Evolutionary conservation across 2,329 filamentous ascomycete species (phyloP).

Genomic region (Cercospora zeae-maydis): DNA sequence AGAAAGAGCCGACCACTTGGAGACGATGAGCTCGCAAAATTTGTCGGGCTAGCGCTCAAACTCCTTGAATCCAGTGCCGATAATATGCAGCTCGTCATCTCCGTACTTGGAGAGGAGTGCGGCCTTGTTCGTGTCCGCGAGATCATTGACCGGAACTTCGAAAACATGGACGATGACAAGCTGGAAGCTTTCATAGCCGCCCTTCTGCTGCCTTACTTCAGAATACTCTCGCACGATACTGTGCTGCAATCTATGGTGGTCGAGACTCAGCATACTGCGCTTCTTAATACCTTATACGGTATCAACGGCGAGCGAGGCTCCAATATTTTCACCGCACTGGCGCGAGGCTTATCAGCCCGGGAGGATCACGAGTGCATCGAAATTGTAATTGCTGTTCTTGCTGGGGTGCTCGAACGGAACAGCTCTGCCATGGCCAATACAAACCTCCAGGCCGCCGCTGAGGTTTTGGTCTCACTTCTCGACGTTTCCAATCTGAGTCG

Average conservation of each 20-base stretch:
- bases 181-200: not conserved
- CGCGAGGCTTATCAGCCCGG: not conserved
- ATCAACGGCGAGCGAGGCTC: slow-evolving; percentile 6
- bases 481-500: not conserved
- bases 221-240: slow-evolving; percentile 14
- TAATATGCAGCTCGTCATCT: slow-evolving; percentile 14
- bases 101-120: not conserved
- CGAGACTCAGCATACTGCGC: not conserved
- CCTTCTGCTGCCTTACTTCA: slow-evolving; percentile 16
- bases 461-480: slow-evolving; percentile 6
- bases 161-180: not conserved
- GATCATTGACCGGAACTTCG: slow-evolving; percentile 3
- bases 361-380: not conserved
- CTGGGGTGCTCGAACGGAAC: slow-evolving; percentile 9
- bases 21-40: slow-evolving; percentile 4
- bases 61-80: slow-evolving; percentile 8
- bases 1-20: slow-evolving; percentile 5
- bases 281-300: slow-evolving; percentile 15
- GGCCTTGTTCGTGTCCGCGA: slow-evolving; percentile 11
- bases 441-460: slow-evolving; percentile 5
- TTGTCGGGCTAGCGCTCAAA: not conserved
- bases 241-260: slow-evolving; percentile 11
- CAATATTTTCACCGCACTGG: slow-evolving; percentile 3
- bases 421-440: slow-evolving; percentile 9
- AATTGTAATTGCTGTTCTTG: slow-evolving; percentile 9